Evolutionary conservation across 441 rosid species (phyloP).

Genomic region (Adansonia rubrostipa): DNA sequence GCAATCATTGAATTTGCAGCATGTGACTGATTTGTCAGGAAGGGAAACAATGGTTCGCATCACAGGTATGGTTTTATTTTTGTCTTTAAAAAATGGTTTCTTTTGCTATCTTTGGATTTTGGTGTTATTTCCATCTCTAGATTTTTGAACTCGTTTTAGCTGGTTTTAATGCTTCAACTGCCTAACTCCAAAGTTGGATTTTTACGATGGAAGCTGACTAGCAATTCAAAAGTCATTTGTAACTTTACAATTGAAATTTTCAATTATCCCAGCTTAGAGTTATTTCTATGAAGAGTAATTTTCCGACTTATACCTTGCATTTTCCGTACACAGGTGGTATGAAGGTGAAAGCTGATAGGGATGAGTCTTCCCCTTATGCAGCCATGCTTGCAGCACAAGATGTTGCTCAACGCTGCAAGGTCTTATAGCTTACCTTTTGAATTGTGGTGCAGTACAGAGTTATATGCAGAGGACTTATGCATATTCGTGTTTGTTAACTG

Average conservation of each 20-base stretch:
- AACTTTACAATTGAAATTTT: not conserved
- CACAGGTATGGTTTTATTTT: conserved; percentile 44
- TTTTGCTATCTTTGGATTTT: not conserved
- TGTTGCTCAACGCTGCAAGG: conserved; percentile 75
- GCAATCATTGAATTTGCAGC: conserved; percentile 38
- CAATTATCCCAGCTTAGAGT: not conserved
- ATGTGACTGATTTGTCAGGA: conserved; percentile 46
- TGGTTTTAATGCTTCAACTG: not conserved
- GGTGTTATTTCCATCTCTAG: not conserved
- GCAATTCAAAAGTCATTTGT: not conserved
- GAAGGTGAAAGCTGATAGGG: conserved; percentile 75
- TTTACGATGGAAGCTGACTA: not conserved
- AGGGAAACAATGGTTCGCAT: conserved; percentile 11
- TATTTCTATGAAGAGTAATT: not conserved
- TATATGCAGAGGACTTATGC: not conserved
- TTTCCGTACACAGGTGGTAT: conserved; percentile 47
- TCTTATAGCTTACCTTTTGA: conserved; percentile 4
- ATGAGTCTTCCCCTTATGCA: conserved; percentile 75
- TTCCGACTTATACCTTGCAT: not conserved
- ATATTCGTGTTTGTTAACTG: not conserved
- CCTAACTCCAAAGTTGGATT: not conserved
- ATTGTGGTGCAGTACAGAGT: not conserved
- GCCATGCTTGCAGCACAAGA: conserved; percentile 85
- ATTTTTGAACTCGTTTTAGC: not conserved
- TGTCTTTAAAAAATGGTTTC: not conserved